Conservation (phyloP, 768 basidiomycete genomes). For the Boletus reticulatus region DNA sequence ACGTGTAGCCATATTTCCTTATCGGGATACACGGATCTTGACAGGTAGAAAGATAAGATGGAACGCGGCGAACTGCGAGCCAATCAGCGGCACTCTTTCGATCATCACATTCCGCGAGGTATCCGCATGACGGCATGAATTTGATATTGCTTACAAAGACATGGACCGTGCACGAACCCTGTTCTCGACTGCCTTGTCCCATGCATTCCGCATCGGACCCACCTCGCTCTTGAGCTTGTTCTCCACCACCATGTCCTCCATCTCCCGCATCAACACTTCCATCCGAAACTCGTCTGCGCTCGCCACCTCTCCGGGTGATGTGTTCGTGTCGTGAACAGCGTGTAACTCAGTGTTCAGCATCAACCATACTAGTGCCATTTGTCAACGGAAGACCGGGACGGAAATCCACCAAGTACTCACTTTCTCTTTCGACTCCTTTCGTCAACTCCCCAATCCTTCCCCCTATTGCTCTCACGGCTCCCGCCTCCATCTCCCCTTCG, state of each 20-base stretch:
- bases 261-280: conserved; percentile 47
- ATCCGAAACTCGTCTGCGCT: conserved; percentile 37
- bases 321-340: conserved; percentile 36
- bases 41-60: conserved; percentile 14
- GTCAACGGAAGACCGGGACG: conserved; percentile 1
- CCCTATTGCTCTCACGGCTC: conserved; percentile 36
- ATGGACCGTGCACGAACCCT: conserved; percentile 24
- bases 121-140: conserved; percentile 13
- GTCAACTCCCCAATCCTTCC: conserved; percentile 43
- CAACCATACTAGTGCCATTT: conserved; percentile 41
- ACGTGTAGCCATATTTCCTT: conserved; percentile 9
- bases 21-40: conserved; percentile 16
- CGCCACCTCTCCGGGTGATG: background rate
- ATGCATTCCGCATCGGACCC: conserved; percentile 55
- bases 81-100: background rate
- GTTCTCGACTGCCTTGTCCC: conserved; percentile 43
- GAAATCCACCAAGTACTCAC: conserved; percentile 30
- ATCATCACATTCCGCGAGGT: conserved; percentile 3
- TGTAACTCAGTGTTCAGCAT: conserved; percentile 55
- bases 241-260: conserved; percentile 68
- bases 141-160: conserved; percentile 23
- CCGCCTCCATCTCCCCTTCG: conserved; percentile 26
- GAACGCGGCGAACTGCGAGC: conserved; percentile 2
- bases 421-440: conserved; percentile 52
- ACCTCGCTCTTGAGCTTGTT: conserved; percentile 51